Evolutionary conservation across 1,139 yeast species (phyloP).

Genomic region (Magnusiomyces suaveolens): DNA sequence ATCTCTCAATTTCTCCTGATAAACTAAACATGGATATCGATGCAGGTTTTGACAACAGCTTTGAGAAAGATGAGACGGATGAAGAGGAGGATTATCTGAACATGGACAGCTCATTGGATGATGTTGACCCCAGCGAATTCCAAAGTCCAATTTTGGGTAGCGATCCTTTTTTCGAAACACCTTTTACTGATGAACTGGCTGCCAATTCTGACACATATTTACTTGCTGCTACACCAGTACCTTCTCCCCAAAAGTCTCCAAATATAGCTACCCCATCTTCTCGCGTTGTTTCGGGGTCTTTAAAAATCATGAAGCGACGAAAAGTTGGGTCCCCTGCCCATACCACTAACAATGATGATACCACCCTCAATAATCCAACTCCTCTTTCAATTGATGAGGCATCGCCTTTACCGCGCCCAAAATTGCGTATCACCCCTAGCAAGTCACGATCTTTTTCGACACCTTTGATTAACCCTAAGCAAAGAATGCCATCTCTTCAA

Average conservation of each 20-base stretch:
- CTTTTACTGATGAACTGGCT: background rate
- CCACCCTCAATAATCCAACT: constrained; percentile 10
- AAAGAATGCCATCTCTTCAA: constrained; percentile 26
- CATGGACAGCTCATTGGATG: background rate
- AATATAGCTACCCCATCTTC: constrained; percentile 19
- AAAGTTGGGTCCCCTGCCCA: constrained; percentile 18
- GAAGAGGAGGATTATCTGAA: background rate
- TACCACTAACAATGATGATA: background rate
- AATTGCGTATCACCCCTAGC: constrained; percentile 20
- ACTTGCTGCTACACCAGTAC: background rate
- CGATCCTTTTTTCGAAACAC: background rate
- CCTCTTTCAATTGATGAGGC: constrained; percentile 10
- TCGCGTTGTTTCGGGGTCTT: constrained; percentile 20
- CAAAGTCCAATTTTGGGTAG: background rate
- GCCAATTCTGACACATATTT: background rate
- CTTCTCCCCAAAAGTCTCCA: constrained; percentile 22
- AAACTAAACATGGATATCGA: background rate
- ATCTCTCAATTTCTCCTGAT: background rate
- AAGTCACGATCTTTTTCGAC: constrained; percentile 24
- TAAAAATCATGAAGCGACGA: constrained; percentile 23
- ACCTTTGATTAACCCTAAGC: constrained; percentile 17
- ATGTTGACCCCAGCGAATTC: background rate
- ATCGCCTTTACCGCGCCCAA: constrained; percentile 5
- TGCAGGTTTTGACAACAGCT: background rate
- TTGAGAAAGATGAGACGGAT: too few relatives aligned